These are phyloP conservation scores for Amniculicola lignicola DNA, from an alignment of 495 filamentous ascomycete genomes.

Conservation along the genomic window DNA sequence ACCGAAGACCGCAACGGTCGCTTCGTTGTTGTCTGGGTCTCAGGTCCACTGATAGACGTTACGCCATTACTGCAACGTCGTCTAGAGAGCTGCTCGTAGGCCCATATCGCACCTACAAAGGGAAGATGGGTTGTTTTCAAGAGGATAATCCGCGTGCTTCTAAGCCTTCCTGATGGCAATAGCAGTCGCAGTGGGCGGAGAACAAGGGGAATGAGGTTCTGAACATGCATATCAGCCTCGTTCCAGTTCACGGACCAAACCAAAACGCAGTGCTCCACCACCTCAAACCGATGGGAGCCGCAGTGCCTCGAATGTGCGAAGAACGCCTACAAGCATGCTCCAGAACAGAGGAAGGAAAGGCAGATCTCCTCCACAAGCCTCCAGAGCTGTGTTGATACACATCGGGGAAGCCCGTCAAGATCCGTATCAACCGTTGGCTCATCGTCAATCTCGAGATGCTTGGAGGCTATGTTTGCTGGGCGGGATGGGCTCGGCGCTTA, in stretches of 20 bases:
- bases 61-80: conserved; percentile 6
- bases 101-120: conserved; percentile 60
- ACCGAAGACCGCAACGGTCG: conserved; percentile 28
- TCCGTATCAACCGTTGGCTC: neutral
- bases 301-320: no score
- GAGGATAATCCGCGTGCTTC: conserved; percentile 70
- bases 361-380: no score
- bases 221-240: conserved; percentile 35
- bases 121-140: conserved; percentile 69
- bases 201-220: conserved; percentile 83
- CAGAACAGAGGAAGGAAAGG: no score
- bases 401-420: neutral
- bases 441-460: neutral
- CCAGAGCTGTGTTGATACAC: no score
- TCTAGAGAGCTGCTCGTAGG: conserved; percentile 50
- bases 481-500: conserved; percentile 24
- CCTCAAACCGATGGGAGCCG: no score
- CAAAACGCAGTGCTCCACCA: no score
- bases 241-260: conserved; percentile 25
- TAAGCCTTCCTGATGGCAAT: conserved; percentile 66
- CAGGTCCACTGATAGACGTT: conserved; percentile 35
- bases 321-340: no score
- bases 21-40: conserved; percentile 17
- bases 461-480: conserved; percentile 27
- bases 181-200: conserved; percentile 81